Evolutionary conservation across 1,284 basidiomycete genomes (phyloP), one percentile per base, ranked within the genome.

Genomic region (Ganoderma lucidum): DNA sequence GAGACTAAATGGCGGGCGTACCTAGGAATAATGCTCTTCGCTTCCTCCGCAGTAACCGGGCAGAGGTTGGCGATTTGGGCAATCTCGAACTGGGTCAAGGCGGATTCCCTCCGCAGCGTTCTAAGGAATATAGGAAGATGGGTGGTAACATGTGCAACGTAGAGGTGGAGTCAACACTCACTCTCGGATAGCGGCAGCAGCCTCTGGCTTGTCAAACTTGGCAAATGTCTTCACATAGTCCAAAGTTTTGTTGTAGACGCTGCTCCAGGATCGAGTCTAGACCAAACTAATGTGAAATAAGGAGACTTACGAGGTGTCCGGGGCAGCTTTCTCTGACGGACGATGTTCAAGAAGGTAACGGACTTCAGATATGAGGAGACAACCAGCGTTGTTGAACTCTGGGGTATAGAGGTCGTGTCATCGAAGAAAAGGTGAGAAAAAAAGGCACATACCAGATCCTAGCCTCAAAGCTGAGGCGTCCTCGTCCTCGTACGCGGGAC

Each of bases 361-460:
- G 77, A 97, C 96, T 78, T 97, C 96, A 0, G 94, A 96, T 73
- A 96, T 96, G 74, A 96, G 88, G 75, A 97, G 82, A 81, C 95
- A 96, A 83, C 94, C 94, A 3, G 93, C 93, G 75, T 95, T 94
- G 82, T 95, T 94, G 82, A 97, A 97, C 77, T 96, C 96, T 95
- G 74, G 3, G 23, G 39, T 48, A 14, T 14, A 41, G 44, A 9
- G 48, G 12, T 39, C 45, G 53, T 64, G 2, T 30, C 55, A 48
- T 41, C n/a, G 62, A 62, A 62, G 8, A 23, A 10, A 23, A 42
- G 28, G 14, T 23, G 30, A 55, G 28, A 19, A n/a, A 63, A 41
- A 42, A 62, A 9, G 56, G 23, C 19, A 60, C 79, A 61, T 73
- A 89, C 90, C 90, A 78, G 86, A 78, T 9, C 91, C 90, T 30